A percentile compares a stretch with the other conserved stretches of the same genome.
Conservation (phyloP, 1,139 yeast genomes). For the Diutina mesorugosa region DNA sequence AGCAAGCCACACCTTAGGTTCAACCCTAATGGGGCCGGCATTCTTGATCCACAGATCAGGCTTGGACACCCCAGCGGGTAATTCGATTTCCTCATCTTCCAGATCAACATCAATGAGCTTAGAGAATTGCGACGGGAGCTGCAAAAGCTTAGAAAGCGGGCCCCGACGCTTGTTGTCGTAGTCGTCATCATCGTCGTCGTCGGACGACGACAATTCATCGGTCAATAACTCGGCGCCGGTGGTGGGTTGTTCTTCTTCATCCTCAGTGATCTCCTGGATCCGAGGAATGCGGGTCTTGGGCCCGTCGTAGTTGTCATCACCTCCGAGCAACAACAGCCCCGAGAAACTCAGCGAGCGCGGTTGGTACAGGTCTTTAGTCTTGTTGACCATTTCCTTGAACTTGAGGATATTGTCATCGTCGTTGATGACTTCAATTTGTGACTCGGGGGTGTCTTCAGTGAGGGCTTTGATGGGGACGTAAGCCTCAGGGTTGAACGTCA, state of each 20-base stretch:
- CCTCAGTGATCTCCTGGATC: neutral
- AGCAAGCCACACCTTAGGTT: slow-evolving; percentile 97
- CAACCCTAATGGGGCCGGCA: slow-evolving; percentile 86
- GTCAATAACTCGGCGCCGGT: neutral
- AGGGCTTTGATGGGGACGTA: slow-evolving; percentile 41
- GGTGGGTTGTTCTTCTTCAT: neutral
- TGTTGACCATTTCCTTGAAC: slow-evolving; percentile 29
- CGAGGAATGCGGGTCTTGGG: neutral
- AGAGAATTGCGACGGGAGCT: slow-evolving; percentile 19
- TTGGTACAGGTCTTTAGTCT: slow-evolving; percentile 4
- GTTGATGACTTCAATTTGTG: slow-evolving; percentile 11
- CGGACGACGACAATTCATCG: slow-evolving; percentile 1
- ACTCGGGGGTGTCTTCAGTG: slow-evolving; percentile 12
- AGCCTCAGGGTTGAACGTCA: slow-evolving; percentile 66
- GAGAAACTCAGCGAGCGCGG: slow-evolving; percentile 1
- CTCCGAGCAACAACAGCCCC: slow-evolving; percentile 2
- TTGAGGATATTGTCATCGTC: slow-evolving; percentile 36
- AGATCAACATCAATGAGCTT: slow-evolving; percentile 56
- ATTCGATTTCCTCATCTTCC: slow-evolving; percentile 70
- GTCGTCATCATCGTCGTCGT: slow-evolving; percentile 9
- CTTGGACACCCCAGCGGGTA: slow-evolving; percentile 82
- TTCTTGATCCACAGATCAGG: slow-evolving; percentile 74
- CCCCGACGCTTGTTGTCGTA: slow-evolving; percentile 12
- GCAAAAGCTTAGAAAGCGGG: slow-evolving; percentile 10
- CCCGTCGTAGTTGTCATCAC: neutral